Evolutionary conservation across 1,284 basidiomycete species (phyloP).

Genomic region (Phylloboletellus chloephorus): DNA sequence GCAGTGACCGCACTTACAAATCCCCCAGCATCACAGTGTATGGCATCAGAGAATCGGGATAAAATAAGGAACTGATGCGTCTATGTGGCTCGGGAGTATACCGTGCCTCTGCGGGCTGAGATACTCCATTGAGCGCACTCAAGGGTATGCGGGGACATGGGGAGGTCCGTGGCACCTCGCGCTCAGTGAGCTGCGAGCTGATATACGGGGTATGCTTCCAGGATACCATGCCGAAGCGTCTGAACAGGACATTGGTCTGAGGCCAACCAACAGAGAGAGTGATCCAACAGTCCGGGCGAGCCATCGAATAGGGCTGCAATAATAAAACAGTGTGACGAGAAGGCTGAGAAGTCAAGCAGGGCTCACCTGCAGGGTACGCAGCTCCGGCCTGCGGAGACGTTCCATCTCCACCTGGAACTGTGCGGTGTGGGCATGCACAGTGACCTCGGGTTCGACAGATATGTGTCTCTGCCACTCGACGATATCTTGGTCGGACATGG

Average conservation of each 20-base stretch:
- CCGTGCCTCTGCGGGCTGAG: neutral
- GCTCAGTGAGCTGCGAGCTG: neutral
- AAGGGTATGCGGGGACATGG: neutral
- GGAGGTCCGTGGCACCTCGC: neutral
- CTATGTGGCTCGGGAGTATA: neutral
- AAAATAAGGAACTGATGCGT: neutral
- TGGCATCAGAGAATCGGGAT: conserved; percentile 3
- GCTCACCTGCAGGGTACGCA: neutral
- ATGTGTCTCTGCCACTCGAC: neutral
- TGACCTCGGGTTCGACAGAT: neutral
- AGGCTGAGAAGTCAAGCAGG: neutral
- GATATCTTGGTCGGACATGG: neutral
- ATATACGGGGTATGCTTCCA: conserved; percentile 1
- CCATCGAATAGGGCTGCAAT: neutral
- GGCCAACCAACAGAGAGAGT: conserved; percentile 9
- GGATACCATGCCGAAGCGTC: conserved; percentile 9
- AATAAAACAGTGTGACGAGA: neutral
- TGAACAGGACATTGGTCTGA: neutral
- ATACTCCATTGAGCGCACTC: conserved; percentile 2
- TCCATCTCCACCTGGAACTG: neutral
- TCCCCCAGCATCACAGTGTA: too few species aligned
- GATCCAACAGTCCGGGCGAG: conserved; percentile 4
- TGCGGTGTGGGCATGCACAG: neutral
- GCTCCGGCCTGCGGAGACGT: neutral
- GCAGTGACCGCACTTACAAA: too few species aligned